Evolutionary conservation across 345 rosid species (phyloP).

Genomic region (Acer negundo): DNA sequence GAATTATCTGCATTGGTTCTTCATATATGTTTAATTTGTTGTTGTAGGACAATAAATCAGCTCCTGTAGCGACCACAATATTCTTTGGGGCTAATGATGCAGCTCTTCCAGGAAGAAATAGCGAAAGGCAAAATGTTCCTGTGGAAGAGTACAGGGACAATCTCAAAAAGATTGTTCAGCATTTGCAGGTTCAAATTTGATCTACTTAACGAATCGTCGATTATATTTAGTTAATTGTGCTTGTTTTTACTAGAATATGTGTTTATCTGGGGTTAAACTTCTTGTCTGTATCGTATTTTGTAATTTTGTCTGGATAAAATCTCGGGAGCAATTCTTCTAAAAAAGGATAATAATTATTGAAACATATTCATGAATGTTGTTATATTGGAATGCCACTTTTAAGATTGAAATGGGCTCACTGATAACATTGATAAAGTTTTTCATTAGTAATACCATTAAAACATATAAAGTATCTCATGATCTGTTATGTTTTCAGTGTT

Average conservation of each 20-base stretch:
- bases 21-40: neutral
- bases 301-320: neutral
- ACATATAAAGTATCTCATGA: no score
- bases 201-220: neutral
- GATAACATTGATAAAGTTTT: no score
- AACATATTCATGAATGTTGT: no score
- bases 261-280: neutral
- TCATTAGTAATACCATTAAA: no score
- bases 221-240: neutral
- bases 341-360: no score
- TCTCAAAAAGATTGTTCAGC: slow-evolving; percentile 64
- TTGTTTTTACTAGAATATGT: no score
- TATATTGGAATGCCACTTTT: no score
- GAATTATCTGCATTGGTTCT: neutral
- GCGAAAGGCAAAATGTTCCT: slow-evolving; percentile 83
- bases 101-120: slow-evolving; percentile 66
- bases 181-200: slow-evolving; percentile 63
- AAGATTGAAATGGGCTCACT: no score
- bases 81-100: slow-evolving; percentile 99
- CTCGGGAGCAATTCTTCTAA: no score
- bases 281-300: neutral
- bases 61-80: slow-evolving; percentile 74
- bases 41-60: slow-evolving; percentile 47
- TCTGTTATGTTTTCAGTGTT: neutral
- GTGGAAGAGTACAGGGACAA: slow-evolving; percentile 74